Base-by-base conservation (phyloP, 2,329 filamentous ascomycete genomes). In the Torrubiellomyces zombiae region DNA sequence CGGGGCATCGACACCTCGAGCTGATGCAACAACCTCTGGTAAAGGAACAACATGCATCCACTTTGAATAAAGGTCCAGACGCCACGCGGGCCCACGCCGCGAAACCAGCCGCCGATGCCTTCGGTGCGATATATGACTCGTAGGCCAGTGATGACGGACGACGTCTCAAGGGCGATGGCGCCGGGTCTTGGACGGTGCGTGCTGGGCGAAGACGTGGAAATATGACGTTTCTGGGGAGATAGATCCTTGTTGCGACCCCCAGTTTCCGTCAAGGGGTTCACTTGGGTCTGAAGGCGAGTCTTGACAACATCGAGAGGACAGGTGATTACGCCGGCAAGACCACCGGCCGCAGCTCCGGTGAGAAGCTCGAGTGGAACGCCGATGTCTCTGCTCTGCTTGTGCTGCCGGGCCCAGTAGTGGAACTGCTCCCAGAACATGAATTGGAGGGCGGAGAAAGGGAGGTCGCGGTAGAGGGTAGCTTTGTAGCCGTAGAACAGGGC, bases 351-450 rank as follows among this genome's bases (percentile, higher is more conserved):
- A 3, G 80, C 83, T 10, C 85, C 89, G 0, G 89, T 98, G 9
- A 91, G 50, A 14, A 95, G 75, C 47, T 98, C 89, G 18, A 95
- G 50, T 1, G 73, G 64, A 17, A 91, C 53, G 1, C 89, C 89
- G 26, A 98, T 91, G 30, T 94, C 81, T 29, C 75, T 68, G 33
- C 74, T 77, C 17, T 76, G 70, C 43, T 78, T 74, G 63, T 77
- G 91, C 26, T 70, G 51, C 42, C 77, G 77, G 1, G 89, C 85
- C 63, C 81, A 68, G 22, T 63, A 70, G 41, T 85, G 80, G 45
- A 85, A 85, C 50, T 95, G 81, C 51, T 98, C 89, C 58, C 93
- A 98, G 47, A 98, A 94, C 42, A 91, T 86, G 51, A 98, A 95
- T 45, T 98, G 89, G 8, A 98, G 56, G 1, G 89, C 89, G 0